Evolutionary conservation across 2,329 filamentous ascomycete genomes (phyloP).

Genomic region (Epichloe coenophiala): DNA sequence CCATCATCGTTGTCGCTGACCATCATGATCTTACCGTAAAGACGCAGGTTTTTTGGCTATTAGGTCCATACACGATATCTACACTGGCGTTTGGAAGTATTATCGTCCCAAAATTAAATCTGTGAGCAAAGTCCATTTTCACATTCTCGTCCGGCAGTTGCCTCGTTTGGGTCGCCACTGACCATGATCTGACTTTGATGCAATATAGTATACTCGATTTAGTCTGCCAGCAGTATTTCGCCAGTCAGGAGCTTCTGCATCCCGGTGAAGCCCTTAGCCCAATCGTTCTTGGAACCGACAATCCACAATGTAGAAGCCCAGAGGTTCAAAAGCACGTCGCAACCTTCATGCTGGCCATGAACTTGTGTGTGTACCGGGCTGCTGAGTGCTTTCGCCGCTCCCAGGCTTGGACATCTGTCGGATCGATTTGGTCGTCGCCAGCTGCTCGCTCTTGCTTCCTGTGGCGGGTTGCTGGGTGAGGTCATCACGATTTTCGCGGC

Average conservation of each 20-base stretch:
- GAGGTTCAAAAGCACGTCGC: conserved; percentile 67
- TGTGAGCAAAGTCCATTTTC: conserved; percentile 32
- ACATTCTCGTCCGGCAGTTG: neutral
- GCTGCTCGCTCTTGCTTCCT: conserved; percentile 58
- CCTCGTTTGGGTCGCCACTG: neutral
- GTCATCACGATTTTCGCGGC: conserved; percentile 66
- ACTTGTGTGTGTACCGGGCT: conserved; percentile 49
- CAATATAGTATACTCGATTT: conserved; percentile 53
- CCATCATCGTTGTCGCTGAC: conserved; percentile 1
- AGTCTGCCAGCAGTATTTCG: conserved; percentile 72
- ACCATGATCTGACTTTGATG: neutral
- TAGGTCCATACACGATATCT: conserved; percentile 68
- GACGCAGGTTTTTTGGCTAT: conserved; percentile 65
- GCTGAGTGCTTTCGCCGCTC: conserved; percentile 67
- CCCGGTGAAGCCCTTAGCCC: conserved; percentile 33
- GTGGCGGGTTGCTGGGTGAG: conserved; percentile 64
- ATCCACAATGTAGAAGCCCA: conserved; percentile 67
- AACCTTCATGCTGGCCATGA: conserved; percentile 64
- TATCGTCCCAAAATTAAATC: conserved; percentile 73
- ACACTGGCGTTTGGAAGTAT: conserved; percentile 78
- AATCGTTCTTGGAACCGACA: conserved; percentile 52
- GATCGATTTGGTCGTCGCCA: conserved; percentile 73
- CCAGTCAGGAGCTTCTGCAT: conserved; percentile 46
- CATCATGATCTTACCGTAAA: conserved; percentile 9
- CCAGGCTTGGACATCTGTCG: conserved; percentile 71